phyloP scores from a whole-genome alignment of 2,329 filamentous ascomycete genomes.

The Aspergillus fumigatus region DNA sequence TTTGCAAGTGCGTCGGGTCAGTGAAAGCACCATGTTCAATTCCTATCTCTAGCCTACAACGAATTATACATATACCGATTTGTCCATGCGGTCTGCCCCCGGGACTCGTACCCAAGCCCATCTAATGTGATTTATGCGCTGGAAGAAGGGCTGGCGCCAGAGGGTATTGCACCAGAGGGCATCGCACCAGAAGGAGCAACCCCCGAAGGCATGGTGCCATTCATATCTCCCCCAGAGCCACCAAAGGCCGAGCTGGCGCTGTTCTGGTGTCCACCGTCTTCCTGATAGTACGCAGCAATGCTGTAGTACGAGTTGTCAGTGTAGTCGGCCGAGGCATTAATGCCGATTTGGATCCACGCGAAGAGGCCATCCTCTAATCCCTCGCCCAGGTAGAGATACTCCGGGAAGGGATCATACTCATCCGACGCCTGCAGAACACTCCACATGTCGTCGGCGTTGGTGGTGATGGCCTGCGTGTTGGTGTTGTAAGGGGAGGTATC shows the following conservation, averaged over 20 bases:
- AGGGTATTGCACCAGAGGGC: constrained; percentile 12
- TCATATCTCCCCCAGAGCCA: constrained; percentile 4
- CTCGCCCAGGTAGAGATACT: constrained; percentile 52
- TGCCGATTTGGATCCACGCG: constrained; percentile 48
- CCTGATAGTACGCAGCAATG: constrained; percentile 21
- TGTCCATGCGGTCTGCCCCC: background rate
- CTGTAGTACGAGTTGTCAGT: constrained; percentile 21
- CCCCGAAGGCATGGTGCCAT: constrained; percentile 4
- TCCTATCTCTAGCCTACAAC: background rate
- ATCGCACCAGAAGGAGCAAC: constrained; percentile 11
- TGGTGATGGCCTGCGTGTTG: constrained; percentile 30
- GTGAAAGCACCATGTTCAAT: background rate
- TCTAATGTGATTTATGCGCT: background rate
- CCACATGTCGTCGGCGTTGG: constrained; percentile 42
- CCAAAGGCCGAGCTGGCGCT: constrained; percentile 11
- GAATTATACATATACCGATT: background rate
- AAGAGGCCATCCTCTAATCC: constrained; percentile 44
- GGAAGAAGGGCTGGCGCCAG: constrained; percentile 6
- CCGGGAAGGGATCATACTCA: constrained; percentile 49
- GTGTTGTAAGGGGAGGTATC: constrained; percentile 35
- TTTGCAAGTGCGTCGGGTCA: background rate
- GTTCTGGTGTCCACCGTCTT: constrained; percentile 20
- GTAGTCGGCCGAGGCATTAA: constrained; percentile 38
- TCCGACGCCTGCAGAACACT: constrained; percentile 39
- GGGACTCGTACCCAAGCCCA: no score